Evolutionary conservation across 139 green algal genomes (phyloP), one percentile per base, ranked within the genome.

Genomic region (Microglena sp.): DNA sequence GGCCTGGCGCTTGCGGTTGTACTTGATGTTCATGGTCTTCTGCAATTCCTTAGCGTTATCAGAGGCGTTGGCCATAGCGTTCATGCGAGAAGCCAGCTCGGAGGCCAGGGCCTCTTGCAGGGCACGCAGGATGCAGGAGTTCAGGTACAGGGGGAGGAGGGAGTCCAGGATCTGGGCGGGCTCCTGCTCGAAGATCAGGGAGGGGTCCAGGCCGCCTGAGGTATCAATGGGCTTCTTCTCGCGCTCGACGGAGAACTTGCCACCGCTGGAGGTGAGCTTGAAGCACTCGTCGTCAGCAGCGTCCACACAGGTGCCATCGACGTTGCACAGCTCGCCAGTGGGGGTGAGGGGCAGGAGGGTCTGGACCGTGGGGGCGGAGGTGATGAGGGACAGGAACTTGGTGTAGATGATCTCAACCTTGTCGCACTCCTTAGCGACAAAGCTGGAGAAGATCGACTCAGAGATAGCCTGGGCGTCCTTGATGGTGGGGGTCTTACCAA

Each of bases 51-150:
- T 89, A 34, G 94, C 94, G 76, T 99, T 99, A 69, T 99, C 92
- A 3, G 81, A 89, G 27, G 94, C 94, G 68, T 74, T 93, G 82
- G 74, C 93, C 94, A 99, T 99, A 63, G 94, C 94, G 68, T 97
- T 98, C 94, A 99, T 99, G 72, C 94, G 88, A 0, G 94, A 87
- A n/a, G 94, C 91, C 69, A 99, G 86, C 91, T 99, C 94, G 15
- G 78, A 93, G 45, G 94, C 94, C 63, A 99, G 78, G 6, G 91
- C 82, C 85, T 99, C 94, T 78, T 92, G 73, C 53, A 89, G 77
- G 28, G 69, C 68, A 57, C 91, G 78, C 64, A 98, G 87, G 55
- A 99, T 76, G 66, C 85, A 89, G 55, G 75, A 79, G 84, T 97
- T 99, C 66, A 99, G 82, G 90, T 99, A 99, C 43, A 99, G 81